Evolutionary conservation across 768 basidiomycete genomes (phyloP).

Genomic region (Termitomyces sp.): DNA sequence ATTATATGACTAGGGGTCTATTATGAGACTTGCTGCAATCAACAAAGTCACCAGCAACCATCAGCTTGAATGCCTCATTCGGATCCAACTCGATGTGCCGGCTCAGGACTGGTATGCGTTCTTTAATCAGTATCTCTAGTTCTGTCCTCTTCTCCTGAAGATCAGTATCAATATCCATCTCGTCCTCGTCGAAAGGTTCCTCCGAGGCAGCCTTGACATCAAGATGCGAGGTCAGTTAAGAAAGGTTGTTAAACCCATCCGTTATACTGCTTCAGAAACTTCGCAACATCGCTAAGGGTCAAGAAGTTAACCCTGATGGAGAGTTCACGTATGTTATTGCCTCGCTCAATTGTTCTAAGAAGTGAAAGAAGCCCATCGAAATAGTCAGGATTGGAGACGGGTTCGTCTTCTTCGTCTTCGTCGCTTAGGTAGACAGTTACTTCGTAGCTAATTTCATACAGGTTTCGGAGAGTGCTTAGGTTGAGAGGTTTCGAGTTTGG

Average conservation of each 20-base stretch:
- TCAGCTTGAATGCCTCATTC: not conserved
- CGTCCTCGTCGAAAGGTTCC: not conserved
- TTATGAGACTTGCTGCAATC: no score
- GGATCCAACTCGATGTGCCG: not conserved
- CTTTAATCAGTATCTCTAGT: not conserved
- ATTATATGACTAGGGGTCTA: no score
- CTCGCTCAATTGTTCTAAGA: not conserved
- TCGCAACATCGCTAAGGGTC: not conserved
- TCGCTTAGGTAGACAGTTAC: not conserved
- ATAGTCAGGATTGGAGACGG: not conserved
- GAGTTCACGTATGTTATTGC: not conserved
- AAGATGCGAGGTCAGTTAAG: not conserved
- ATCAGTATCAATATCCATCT: not conserved
- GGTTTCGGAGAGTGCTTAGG: not conserved
- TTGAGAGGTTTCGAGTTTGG: not conserved
- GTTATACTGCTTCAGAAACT: not conserved
- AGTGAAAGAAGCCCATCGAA: constrained; percentile 7
- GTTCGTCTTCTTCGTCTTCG: not conserved
- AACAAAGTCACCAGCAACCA: not conserved
- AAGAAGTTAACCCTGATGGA: not conserved
- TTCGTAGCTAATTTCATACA: constrained; percentile 6
- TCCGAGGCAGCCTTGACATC: not conserved
- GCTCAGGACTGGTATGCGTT: not conserved
- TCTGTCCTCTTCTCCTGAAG: not conserved
- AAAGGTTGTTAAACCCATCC: constrained; percentile 3